Percentiles rank a stretch among this genome's conserved stretches.
Conservation (phyloP, 2,329 filamentous ascomycete species). For the Aspergillus clavatus region DNA sequence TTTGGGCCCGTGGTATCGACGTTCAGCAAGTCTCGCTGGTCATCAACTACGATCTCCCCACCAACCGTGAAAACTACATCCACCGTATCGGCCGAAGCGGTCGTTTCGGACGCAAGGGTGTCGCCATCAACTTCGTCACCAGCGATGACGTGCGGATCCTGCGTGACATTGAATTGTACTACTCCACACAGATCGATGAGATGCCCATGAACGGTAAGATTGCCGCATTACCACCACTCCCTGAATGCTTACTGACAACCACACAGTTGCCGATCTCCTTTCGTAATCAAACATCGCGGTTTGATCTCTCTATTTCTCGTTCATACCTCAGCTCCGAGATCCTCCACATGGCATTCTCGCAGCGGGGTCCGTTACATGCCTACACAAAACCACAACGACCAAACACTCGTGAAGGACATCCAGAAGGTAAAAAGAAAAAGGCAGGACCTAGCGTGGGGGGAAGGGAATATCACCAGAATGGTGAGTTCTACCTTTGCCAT, state of each 20-base stretch:
- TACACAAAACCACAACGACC: constrained; percentile 9
- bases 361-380: too few species aligned
- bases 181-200: constrained; percentile 95
- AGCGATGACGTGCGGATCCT: constrained; percentile 97
- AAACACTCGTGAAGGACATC: constrained; percentile 1
- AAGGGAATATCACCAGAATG: constrained; percentile 25
- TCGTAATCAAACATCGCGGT: constrained; percentile 23
- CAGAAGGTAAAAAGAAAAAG: constrained; percentile 3
- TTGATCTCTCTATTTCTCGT: not conserved
- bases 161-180: constrained; percentile 94
- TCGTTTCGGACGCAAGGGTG: constrained; percentile 94
- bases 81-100: constrained; percentile 95
- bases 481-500: constrained; percentile 1
- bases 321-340: not conserved
- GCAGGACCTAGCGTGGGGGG: constrained; percentile 32
- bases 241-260: constrained; percentile 10
- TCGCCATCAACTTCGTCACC: constrained; percentile 99
- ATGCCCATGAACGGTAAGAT: constrained; percentile 94
- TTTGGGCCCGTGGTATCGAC: constrained; percentile 97
- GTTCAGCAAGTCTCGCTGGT: constrained; percentile 97
- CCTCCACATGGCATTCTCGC: not conserved
- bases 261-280: constrained; percentile 33
- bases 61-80: constrained; percentile 99
- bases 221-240: constrained; percentile 24
- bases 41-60: constrained; percentile 98